Evolutionary conservation across 2,329 filamentous ascomycete species (phyloP).

Genomic region (Dothideomycetidae sp.): DNA sequence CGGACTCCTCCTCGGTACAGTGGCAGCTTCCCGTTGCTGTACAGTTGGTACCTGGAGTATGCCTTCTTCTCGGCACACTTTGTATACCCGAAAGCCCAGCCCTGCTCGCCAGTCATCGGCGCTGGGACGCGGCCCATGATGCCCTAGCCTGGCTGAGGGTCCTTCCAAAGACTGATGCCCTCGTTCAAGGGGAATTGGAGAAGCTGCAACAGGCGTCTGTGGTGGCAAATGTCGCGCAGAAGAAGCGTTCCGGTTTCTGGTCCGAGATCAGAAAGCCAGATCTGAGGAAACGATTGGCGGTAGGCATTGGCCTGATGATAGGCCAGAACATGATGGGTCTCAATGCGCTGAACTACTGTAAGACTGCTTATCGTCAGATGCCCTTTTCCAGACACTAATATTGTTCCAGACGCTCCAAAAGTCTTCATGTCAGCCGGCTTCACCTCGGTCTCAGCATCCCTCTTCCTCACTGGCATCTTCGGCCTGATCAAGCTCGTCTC

Average conservation of each 20-base stretch:
- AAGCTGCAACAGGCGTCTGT: not conserved
- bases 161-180: not conserved
- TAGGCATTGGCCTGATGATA: conserved; percentile 13
- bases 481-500: conserved; percentile 15
- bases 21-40: conserved; percentile 9
- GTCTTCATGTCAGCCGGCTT: conserved; percentile 15
- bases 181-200: conserved; percentile 1
- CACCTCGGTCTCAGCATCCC: conserved; percentile 13
- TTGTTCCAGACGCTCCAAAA: conserved; percentile 12
- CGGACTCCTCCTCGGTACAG: conserved; percentile 4
- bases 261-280: conserved; percentile 3
- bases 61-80: conserved; percentile 8
- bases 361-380: not conserved
- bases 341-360: conserved; percentile 15
- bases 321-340: conserved; percentile 12
- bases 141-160: conserved; percentile 5
- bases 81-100: conserved; percentile 7
- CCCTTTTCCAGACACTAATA: not conserved
- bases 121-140: conserved; percentile 1
- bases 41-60: conserved; percentile 6
- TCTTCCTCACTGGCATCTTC: conserved; percentile 17
- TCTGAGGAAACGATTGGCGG: conserved; percentile 4
- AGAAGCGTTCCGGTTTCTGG: not conserved
- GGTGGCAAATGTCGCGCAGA: not conserved
- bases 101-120: conserved; percentile 1